A percentile compares a stretch with the other conserved stretches of the same genome.
These are phyloP conservation scores for apple (Malus domestica) DNA, from an alignment of 306 rosid species.

Conservation along the genomic window ASM211411v1 NC_041792.1:2391001-2391500, in stretches of 20 bases:
- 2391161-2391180: conserved; percentile 42
- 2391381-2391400: background rate
- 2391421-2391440: background rate
- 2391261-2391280: background rate
- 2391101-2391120: conserved; percentile 84
- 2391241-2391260: background rate
- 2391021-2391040: conserved; percentile 88
- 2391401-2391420: background rate
- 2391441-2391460: background rate
- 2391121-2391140: conserved; percentile 82
- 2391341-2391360: too few species aligned
- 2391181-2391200: background rate
- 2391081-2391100: conserved; percentile 75
- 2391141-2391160: conserved; percentile 76
- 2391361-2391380: too few species aligned
- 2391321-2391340: conserved; percentile 3
- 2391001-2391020: conserved; percentile 79
- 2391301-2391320: background rate
- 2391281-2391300: background rate
- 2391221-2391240: background rate
- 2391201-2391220: background rate
- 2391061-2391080: conserved; percentile 70
- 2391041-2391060: conserved; percentile 79
- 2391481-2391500: too few species aligned
- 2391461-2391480: background rate